Evolutionary conservation across 2,329 filamentous ascomycete species (phyloP), one percentile per base, ranked within the genome.

Genomic region (Aspergillus chevalieri): DNA sequence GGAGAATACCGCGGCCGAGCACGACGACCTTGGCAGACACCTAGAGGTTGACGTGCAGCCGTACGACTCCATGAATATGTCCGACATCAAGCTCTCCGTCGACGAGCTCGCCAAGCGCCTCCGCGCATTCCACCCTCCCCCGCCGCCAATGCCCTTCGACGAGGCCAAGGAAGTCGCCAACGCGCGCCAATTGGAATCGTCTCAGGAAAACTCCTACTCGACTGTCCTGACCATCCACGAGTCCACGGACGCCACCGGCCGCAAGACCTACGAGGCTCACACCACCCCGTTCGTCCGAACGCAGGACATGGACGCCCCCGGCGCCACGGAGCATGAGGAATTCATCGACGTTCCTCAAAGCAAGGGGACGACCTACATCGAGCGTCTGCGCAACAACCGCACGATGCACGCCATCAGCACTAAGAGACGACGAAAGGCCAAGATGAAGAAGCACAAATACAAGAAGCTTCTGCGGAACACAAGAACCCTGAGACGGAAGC

Each of bases 381-480:
- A 87, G 66, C 84, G 87, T 57, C 82, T 88, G 76, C 80, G 81
- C 46, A 59, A 68, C 50, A 71, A 74, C 56, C 59, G 62, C 58
- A 62, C 68, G 68, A 91, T 95, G 85, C 74, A 85, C 53, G 82
- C 89, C 56, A 89, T 98, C 67, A 95, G 89, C 66, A 92, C 96
- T 60, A 90, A 86, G 78, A 81, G 93, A 70, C 89, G 95, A 73
- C 80, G 90, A 66, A 94, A 93, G 76, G 76, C 96, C 65, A 95
- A 90, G 83, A 98, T 98, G 91, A 98, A 98, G 87, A 98, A 97
- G 83, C 92, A 97, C 82, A 98, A 98, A 84, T 95, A 95, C 74
- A 97, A 96, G 90, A 98, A 98, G 83, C 78, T 97, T 60, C 90
- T 95, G 87, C 88, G 86, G 79, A 82, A 84, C 72, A 96, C 92